These are phyloP conservation scores for Xylaria intraflava DNA, from an alignment of 495 filamentous ascomycete species.

Conservation along the genomic window DNA sequence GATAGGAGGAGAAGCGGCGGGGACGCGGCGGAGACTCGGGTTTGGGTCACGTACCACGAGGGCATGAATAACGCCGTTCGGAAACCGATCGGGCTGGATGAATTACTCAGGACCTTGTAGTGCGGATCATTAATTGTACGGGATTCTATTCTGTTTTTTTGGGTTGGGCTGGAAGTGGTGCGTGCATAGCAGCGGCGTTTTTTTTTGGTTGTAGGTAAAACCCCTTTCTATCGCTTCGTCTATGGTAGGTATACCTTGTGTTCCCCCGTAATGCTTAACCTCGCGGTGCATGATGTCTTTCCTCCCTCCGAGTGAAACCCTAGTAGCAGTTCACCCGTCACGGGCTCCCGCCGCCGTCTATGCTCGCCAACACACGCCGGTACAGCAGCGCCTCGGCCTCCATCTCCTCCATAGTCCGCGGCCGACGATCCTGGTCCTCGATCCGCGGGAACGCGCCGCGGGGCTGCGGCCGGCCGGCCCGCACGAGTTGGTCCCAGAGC, in stretches of 20 bases:
- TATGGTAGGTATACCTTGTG: background rate
- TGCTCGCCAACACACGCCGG: constrained; percentile 32
- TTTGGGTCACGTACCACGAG: constrained; percentile 94
- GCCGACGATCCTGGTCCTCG: constrained; percentile 62
- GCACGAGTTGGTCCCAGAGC: constrained; percentile 36
- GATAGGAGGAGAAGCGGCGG: constrained; percentile 29
- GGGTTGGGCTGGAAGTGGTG: background rate
- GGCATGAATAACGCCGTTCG: constrained; percentile 94
- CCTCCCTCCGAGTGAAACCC: background rate
- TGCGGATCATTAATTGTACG: background rate
- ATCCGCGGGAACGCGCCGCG: constrained; percentile 44
- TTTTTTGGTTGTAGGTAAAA: background rate
- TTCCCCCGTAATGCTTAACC: background rate
- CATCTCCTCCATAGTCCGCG: constrained; percentile 73
- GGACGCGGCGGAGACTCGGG: constrained; percentile 47
- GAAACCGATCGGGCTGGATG: constrained; percentile 81
- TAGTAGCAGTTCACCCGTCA: background rate
- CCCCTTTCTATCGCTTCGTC: background rate
- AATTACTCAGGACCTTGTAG: constrained; percentile 66
- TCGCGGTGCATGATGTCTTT: too few relatives aligned
- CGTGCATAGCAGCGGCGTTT: constrained; percentile 9
- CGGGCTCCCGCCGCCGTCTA: constrained; percentile 19
- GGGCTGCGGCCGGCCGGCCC: constrained; percentile 14
- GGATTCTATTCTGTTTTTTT: background rate
- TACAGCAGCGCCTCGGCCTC: constrained; percentile 64